These are phyloP conservation scores for Parastagonospora avenae DNA, from an alignment of 2,329 filamentous ascomycete genomes.

Conservation along the genomic window DNA sequence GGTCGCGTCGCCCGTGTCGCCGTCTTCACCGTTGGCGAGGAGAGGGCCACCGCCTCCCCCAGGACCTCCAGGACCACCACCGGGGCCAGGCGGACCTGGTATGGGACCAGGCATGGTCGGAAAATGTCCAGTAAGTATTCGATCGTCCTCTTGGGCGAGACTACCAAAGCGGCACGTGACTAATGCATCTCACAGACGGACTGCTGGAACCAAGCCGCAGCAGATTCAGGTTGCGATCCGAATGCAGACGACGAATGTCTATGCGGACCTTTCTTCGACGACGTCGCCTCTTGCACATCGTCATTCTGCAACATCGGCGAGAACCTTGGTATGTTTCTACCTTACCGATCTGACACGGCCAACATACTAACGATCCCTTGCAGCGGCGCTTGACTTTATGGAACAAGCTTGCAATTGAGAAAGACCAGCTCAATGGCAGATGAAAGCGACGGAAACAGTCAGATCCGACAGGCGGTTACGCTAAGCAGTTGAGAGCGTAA, in stretches of 20 bases:
- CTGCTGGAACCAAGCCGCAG: constrained; percentile 42
- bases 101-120: constrained; percentile 23
- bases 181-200: constrained; percentile 21
- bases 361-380: constrained; percentile 1
- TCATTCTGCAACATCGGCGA: constrained; percentile 35
- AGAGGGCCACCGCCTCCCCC: not conserved
- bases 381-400: constrained; percentile 20
- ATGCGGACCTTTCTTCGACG: constrained; percentile 41
- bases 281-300: constrained; percentile 35
- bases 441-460: too few species aligned
- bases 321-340: constrained; percentile 35
- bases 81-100: not conserved
- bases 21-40: constrained; percentile 3
- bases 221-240: constrained; percentile 35
- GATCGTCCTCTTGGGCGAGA: too few species aligned
- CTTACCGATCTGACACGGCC: not conserved
- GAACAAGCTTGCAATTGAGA: constrained; percentile 6
- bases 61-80: too few species aligned
- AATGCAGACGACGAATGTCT: constrained; percentile 37
- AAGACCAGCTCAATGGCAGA: too few species aligned
- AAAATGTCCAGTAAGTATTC: constrained; percentile 30
- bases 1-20: constrained; percentile 26
- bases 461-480: too few species aligned
- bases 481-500: too few species aligned
- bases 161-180: not conserved